Base-by-base conservation (phyloP, 306 rosid species). In the Quercus alba region DNA sequence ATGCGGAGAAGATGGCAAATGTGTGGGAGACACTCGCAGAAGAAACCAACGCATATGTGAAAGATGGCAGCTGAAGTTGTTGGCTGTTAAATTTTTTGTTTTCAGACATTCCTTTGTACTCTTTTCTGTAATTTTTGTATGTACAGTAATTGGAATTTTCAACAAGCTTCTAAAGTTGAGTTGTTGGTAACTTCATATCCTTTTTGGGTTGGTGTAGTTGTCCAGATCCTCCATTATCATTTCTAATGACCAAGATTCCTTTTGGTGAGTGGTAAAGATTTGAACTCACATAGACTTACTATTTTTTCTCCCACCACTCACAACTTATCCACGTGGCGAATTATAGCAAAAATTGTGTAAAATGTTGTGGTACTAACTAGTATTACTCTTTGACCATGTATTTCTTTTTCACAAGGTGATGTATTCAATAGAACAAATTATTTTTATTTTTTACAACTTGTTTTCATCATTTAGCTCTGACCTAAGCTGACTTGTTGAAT, bases 1-100 rank as follows among this genome's bases (percentile, higher is more conserved):
- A 91, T 85, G 94, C 99, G 1, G 97, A 95, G 84, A 95, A 91
- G 80, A 89, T 84, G 77, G 92, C 93, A 82, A 84, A 87, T 66
- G 96, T 91, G 44, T 91, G 98, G 99, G 85, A 87, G 35, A 93
- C 85, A 87, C 90, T 95, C 49, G 93, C 94, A 2, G 97, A 94
- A 85, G 98, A 94, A 72, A 92, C 97, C 1, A 63, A 79, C 57
- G 66, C 80, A 13, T 89, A 92, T 72, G 75, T 80, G 4, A 85
- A 84, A 64, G 87, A 84, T 72, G 73, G 81, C 89, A 82, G 88
- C 87, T 91, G 85, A 86, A 85, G 44, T 67, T 41, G 56, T 63
- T 73, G 76, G 83, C 76, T 94, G 92, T 41, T 89, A 88, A 63
- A 82, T 79, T 80, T 80, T 75, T 84, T 70, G 81, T 30, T 70